Percentiles rank a stretch among this genome's conserved stretches.
Evolutionary conservation across 192 early-diverging fungal species (phyloP).

Genomic region (Spinellus fusiger): DNA sequence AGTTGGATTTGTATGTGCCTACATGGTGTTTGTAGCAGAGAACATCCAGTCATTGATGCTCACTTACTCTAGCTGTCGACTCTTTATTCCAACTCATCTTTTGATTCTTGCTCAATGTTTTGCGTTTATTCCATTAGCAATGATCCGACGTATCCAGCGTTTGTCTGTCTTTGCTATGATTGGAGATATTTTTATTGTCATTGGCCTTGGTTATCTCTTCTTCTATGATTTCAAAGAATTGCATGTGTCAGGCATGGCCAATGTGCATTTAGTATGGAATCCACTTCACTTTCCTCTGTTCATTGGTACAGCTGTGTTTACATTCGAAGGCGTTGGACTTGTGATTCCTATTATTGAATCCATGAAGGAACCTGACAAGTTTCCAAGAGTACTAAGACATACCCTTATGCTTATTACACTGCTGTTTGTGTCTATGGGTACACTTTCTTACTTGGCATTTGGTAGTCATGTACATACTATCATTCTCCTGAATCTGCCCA

Average conservation of each 20-base stretch:
- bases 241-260: slow-evolving; percentile 49
- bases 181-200: slow-evolving; percentile 87
- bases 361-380: slow-evolving; percentile 52
- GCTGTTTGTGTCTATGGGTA: slow-evolving; percentile 40
- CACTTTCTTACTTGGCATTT: slow-evolving; percentile 58
- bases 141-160: slow-evolving; percentile 86
- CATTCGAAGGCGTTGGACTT: slow-evolving; percentile 87
- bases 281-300: slow-evolving; percentile 76
- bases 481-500: slow-evolving; percentile 64
- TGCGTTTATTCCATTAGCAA: slow-evolving; percentile 78
- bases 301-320: slow-evolving; percentile 90
- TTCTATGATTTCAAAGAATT: slow-evolving; percentile 66
- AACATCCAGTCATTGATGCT: slow-evolving; percentile 76
- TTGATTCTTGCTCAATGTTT: slow-evolving; percentile 69
- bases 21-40: slow-evolving; percentile 87
- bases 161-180: slow-evolving; percentile 78
- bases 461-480: slow-evolving; percentile 66
- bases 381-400: slow-evolving; percentile 41
- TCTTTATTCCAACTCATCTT: slow-evolving; percentile 32
- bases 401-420: slow-evolving; percentile 40
- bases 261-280: slow-evolving; percentile 55
- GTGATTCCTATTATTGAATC: slow-evolving; percentile 49
- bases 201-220: slow-evolving; percentile 82
- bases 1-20: slow-evolving; percentile 89
- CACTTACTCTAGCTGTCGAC: slow-evolving; percentile 62